Base-by-base conservation (phyloP, 2,329 filamentous ascomycete genomes). In the Acephala macrosclerotiorum region DNA sequence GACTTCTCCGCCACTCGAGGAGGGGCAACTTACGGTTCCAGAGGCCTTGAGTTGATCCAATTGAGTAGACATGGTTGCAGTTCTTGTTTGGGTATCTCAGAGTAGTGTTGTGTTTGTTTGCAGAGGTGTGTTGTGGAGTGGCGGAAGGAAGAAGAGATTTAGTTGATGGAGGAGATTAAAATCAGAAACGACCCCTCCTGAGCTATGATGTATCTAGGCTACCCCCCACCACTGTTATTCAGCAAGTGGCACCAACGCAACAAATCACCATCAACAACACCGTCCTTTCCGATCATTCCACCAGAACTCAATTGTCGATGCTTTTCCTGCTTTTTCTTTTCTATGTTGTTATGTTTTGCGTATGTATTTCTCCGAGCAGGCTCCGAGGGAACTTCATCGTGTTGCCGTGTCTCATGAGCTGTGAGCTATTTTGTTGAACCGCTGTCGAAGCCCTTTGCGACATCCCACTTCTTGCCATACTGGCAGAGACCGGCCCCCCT, bases 31-130 rank as follows among this genome's bases (percentile, higher is more conserved):
- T 87, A 97, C 94, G 78, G 96, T 99, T 90, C 96, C 96, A 80
- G 91, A 82, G 85, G 93, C 90, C 88, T 99, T 99, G 81, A 99
- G 89, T 85, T 98, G 94, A 77, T 98, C 96, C 77, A 99, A 91
- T 82, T 94, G 93, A 82, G 84, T 91, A 82, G 93, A 83, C 94
- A 97, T 97, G 67, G 68, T 75, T 70, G 69, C 61, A 58, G 61
- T 67, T 68, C 33, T 62, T 33, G 60, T 58, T 35, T 58, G 63
- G 66, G 65, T 67, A 70, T 68, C 63, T 69, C 25, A 61, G 35
- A 49, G 45, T 51, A 11, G 45, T 60, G 40, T 18, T 57, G 38
- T 63, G 18, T 66, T 25, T 53, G 35, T 62, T 11, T 20, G 18
- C 8, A 16, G 29, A 38, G 20, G 51, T 29, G 51, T 58, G 45